Percentiles rank a stretch among this genome's conserved stretches.
Evolutionary conservation across 1,139 yeast species (phyloP).

Genomic region (Sugiyamaella japonica): DNA sequence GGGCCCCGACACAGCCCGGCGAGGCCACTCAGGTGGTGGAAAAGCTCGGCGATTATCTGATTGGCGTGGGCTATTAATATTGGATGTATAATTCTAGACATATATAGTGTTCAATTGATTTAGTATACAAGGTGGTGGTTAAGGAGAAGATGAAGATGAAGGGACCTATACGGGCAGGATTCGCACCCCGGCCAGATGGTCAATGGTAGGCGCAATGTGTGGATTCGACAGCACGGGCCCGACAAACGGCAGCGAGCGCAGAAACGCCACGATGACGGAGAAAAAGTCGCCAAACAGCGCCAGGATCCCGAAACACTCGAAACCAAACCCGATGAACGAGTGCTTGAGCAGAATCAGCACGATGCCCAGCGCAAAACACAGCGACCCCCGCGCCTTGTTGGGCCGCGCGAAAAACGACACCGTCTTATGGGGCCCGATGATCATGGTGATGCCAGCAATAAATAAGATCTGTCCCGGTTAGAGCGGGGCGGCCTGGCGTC

Average conservation of each 20-base stretch:
- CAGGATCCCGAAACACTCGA: conserved; percentile 85
- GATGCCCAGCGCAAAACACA: conserved; percentile 76
- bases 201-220: conserved; percentile 69
- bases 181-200: conserved; percentile 61
- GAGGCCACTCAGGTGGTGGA: conserved; percentile 95
- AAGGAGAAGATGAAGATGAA: neutral
- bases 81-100: neutral
- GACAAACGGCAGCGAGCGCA: conserved; percentile 82
- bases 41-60: conserved; percentile 91
- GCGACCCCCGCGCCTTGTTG: conserved; percentile 78
- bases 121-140: conserved; percentile 1
- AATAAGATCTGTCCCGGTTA: conserved; percentile 50
- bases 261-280: conserved; percentile 85
- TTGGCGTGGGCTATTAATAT: conserved; percentile 72
- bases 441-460: conserved; percentile 75
- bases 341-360: conserved; percentile 69
- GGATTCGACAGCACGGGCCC: conserved; percentile 89
- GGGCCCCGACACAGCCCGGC: conserved; percentile 80
- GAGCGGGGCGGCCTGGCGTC: neutral
- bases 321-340: conserved; percentile 79
- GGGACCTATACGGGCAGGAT: conserved; percentile 57
- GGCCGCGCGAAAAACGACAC: conserved; percentile 83
- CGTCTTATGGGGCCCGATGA: conserved; percentile 88
- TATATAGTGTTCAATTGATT: neutral
- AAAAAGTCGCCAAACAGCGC: conserved; percentile 90